Evolutionary conservation across 179 eudicot species (phyloP).

Genomic region (Amaranthus tricolor): DNA sequence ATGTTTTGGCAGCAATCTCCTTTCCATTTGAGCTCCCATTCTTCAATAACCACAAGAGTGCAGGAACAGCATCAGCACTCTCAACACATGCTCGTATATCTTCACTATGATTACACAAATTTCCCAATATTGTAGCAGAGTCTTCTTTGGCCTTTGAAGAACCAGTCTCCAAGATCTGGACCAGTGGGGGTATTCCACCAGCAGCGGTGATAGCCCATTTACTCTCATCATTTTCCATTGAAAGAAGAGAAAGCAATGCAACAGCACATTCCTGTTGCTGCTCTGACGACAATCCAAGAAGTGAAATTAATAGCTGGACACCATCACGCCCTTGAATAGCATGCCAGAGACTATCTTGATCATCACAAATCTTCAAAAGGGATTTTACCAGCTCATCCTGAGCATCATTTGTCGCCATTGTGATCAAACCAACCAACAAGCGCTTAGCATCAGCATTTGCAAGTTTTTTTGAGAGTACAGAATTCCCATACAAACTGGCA

Average conservation of each 20-base stretch:
- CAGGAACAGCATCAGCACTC: constrained; percentile 99
- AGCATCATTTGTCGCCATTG: constrained; percentile 90
- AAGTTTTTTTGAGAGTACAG: constrained; percentile 67
- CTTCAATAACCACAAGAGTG: constrained; percentile 92
- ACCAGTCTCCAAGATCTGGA: constrained; percentile 95
- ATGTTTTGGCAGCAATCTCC: constrained; percentile 91
- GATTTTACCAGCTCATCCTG: constrained; percentile 90
- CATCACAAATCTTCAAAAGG: constrained; percentile 72
- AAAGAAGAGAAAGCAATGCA: constrained; percentile 83
- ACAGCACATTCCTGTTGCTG: constrained; percentile 99
- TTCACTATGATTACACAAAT: constrained; percentile 98
- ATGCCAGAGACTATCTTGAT: constrained; percentile 80
- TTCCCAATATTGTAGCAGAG: constrained; percentile 88
- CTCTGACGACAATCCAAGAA: constrained; percentile 97
- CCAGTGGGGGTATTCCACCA: constrained; percentile 99
- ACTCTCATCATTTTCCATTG: constrained; percentile 93
- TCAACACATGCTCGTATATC: constrained; percentile 99
- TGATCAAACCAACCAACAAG: constrained; percentile 89
- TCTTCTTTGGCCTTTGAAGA: constrained; percentile 98
- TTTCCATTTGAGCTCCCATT: constrained; percentile 95
- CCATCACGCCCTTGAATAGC: constrained; percentile 98
- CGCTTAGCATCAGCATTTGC: constrained; percentile 86
- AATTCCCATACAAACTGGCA: constrained; percentile 92
- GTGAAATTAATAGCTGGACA: constrained; percentile 91
- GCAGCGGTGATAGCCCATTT: constrained; percentile 99